phyloP scores from a whole-genome alignment of 352 stramenopile genomes.

The Phytophthora podocarpi region DNA sequence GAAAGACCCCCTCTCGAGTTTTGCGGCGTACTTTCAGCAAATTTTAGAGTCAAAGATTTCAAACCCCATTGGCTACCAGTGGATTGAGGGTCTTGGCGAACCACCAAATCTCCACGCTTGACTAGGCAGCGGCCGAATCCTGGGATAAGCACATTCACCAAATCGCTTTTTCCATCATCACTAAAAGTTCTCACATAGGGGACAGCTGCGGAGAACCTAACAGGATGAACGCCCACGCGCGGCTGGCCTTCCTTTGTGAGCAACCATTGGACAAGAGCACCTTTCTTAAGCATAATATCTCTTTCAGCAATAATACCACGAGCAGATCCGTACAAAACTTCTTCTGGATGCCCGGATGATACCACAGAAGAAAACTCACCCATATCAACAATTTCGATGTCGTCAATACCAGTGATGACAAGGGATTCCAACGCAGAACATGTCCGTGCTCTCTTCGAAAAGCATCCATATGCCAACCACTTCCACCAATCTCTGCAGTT shows the following conservation, averaged over 20 bases:
- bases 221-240: not conserved
- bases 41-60: constrained; percentile 15
- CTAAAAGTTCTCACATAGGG: constrained; percentile 7
- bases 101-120: constrained; percentile 1
- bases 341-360: constrained; percentile 17
- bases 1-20: constrained; percentile 6
- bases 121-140: constrained; percentile 14
- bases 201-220: constrained; percentile 4
- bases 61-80: not conserved
- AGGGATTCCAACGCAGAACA: constrained; percentile 14
- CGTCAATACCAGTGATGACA: constrained; percentile 3
- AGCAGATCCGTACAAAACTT: constrained; percentile 3
- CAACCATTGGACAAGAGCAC: constrained; percentile 3
- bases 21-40: not conserved
- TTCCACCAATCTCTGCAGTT: constrained; percentile 14
- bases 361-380: constrained; percentile 2
- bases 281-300: constrained; percentile 10
- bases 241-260: not conserved
- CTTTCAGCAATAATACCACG: not conserved
- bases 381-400: constrained; percentile 6
- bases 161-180: constrained; percentile 6
- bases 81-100: not conserved
- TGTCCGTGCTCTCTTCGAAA: constrained; percentile 17
- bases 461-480: constrained; percentile 24
- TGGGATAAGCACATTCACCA: constrained; percentile 19